Evolutionary conservation across 495 filamentous ascomycete genomes (phyloP).

Genomic region (Podospora pseudopauciseta): DNA sequence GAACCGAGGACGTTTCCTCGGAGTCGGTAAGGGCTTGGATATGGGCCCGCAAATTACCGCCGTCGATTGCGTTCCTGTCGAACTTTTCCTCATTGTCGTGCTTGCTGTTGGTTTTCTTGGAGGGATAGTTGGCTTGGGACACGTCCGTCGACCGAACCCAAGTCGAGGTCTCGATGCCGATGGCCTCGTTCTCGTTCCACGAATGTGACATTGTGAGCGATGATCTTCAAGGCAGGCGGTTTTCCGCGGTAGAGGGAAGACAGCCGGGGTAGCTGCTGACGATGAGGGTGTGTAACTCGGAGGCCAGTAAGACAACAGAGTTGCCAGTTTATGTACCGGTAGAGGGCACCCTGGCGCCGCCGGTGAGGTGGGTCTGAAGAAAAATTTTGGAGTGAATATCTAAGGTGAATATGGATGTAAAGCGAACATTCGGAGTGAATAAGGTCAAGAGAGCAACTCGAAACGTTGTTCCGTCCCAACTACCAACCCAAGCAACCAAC

Average conservation of each 20-base stretch:
- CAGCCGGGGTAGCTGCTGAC: not conserved
- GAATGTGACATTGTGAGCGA: not conserved
- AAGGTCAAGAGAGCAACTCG: not conserved
- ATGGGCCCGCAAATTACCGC: not conserved
- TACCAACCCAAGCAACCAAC: not conserved
- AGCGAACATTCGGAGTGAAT: not conserved
- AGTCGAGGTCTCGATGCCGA: not conserved
- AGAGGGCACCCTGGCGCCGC: not conserved
- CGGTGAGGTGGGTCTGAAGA: no score
- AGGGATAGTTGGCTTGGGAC: not conserved
- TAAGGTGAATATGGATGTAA: no score
- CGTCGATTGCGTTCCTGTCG: not conserved
- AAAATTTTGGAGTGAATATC: no score
- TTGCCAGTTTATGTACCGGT: not conserved
- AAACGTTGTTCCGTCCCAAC: not conserved
- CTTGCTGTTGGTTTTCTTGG: not conserved
- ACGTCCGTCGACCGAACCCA: not conserved
- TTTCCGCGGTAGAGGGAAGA: not conserved
- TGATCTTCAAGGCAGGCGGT: not conserved
- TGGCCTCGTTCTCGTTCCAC: not conserved
- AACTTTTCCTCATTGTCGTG: not conserved
- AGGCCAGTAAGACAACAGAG: not conserved
- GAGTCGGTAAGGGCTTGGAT: not conserved
- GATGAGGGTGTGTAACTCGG: not conserved
- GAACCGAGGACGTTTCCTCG: not conserved